A percentile compares a stretch with the other conserved stretches of the same genome.
Conservation (phyloP, 2,329 filamentous ascomycete species). For the Phoma herbarum region DNA sequence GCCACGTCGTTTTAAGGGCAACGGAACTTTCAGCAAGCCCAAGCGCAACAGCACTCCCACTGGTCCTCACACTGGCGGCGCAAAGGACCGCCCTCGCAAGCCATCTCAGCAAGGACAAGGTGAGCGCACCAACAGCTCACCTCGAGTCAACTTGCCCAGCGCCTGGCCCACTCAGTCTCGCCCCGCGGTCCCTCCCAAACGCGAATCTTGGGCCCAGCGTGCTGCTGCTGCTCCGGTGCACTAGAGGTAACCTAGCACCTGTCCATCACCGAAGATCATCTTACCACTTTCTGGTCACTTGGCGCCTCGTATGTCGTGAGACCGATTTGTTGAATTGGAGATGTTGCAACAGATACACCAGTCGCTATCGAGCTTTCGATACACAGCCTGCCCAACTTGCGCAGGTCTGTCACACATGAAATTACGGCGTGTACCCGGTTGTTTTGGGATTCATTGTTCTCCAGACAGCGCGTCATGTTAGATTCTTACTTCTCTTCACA, state of each 20-base stretch:
- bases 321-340: conserved; percentile 6
- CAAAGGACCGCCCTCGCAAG: conserved; percentile 44
- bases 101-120: conserved; percentile 42
- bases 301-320: conserved; percentile 1
- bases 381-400: conserved; percentile 6
- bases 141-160: conserved; percentile 38
- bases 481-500: conserved; percentile 24
- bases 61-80: conserved; percentile 26
- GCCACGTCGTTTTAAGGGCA: conserved; percentile 31
- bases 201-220: conserved; percentile 23
- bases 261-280: not conserved
- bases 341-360: conserved; percentile 7
- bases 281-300: not conserved
- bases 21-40: conserved; percentile 33
- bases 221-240: conserved; percentile 20
- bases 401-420: conserved; percentile 22
- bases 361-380: conserved; percentile 13
- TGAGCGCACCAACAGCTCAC: conserved; percentile 34
- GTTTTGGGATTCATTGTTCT: conserved; percentile 19
- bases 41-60: conserved; percentile 37
- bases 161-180: conserved; percentile 41
- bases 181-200: conserved; percentile 28
- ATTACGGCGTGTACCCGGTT: conserved; percentile 23
- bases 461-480: conserved; percentile 20
- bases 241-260: conserved; percentile 1